These are phyloP conservation scores for Eutrema salsugineum DNA, from an alignment of 441 rosid genomes.

Conservation along the genomic window DNA sequence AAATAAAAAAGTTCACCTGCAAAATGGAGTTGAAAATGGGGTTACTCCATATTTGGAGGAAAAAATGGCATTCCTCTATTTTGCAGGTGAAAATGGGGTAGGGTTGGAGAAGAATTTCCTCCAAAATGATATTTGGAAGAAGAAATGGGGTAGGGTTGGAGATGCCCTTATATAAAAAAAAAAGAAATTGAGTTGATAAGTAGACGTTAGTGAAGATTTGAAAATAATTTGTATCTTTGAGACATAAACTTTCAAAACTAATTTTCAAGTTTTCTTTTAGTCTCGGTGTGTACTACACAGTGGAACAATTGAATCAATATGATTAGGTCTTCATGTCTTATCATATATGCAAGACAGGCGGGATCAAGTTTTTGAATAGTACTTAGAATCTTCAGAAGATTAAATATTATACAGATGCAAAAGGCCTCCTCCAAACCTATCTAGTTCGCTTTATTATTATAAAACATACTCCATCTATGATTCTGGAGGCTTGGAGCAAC, in stretches of 20 bases:
- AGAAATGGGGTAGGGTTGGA: too few relatives aligned
- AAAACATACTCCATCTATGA: not conserved
- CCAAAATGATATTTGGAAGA: too few relatives aligned
- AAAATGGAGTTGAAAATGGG: too few relatives aligned
- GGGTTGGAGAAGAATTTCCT: too few relatives aligned
- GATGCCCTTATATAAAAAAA: too few relatives aligned
- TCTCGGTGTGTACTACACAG: not conserved
- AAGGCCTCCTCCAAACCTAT: constrained; percentile 5
- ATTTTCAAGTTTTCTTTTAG: not conserved
- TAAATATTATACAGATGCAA: not conserved
- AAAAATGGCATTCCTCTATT: too few relatives aligned
- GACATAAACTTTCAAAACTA: not conserved
- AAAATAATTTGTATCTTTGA: not conserved
- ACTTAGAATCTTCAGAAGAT: constrained; percentile 1
- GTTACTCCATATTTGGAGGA: too few relatives aligned
- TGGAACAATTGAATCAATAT: not conserved
- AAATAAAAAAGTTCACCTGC: too few relatives aligned
- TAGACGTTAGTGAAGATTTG: not conserved
- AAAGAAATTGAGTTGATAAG: too few relatives aligned
- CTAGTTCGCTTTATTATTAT: constrained; percentile 11
- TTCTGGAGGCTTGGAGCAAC: not conserved
- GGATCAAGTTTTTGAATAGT: constrained; percentile 25
- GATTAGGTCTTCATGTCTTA: too few relatives aligned
- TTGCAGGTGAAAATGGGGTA: too few relatives aligned
- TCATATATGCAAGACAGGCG: constrained; percentile 4